Evolutionary conservation across 2,329 filamentous ascomycete genomes (phyloP), one percentile per base, ranked within the genome.

Genomic region (Paracorniculantispora psalliotae): DNA sequence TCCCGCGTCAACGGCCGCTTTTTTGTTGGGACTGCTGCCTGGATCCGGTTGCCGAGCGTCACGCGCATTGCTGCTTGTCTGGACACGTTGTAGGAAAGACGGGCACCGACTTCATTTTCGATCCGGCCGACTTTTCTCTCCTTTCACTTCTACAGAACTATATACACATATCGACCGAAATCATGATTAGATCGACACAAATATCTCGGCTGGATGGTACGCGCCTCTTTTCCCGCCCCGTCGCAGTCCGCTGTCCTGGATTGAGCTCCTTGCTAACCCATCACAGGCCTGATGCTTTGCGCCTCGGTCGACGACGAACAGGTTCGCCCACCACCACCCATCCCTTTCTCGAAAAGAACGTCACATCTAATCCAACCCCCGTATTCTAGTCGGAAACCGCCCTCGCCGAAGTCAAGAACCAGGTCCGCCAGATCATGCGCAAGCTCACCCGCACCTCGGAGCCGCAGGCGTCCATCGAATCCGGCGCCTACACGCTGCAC

Each of bases 291-390:
- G 65, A 92, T 96, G 82, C 85, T 99, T 66, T 93, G 92, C 71
- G 93, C 93, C 61, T 96, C 92, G 2, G 91, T 96, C 68, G 94
- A 97, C 75, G 92, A 97, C 72, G 89, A 91, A 69, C 85, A 90
- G 77, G 86, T 88, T 69, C 61, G 75, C 66, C 51, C 55, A 39
- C 30, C 60, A 26, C 52, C 30, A 41, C 47, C 35, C 35, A 33
- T 28, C 41, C 28, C 12, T 19, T 9, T 21, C 41, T 33, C 33
- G 9, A 39, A 26, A 33, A 43, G 2, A 35, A 50, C 86, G n/a
- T n/a, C 80, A n/a, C 52, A n/a, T 30, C 43, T 23, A 50, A 44
- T 23, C 25, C 4, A 26, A 9, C 19, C 41, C 30, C 21, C 41
- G 26, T n/a, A 2, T 28, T 25, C 17, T 59, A 74, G 68, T 84